Conservation (phyloP, 2,329 filamentous ascomycete species). For the Dactylellina cionopaga region DNA sequence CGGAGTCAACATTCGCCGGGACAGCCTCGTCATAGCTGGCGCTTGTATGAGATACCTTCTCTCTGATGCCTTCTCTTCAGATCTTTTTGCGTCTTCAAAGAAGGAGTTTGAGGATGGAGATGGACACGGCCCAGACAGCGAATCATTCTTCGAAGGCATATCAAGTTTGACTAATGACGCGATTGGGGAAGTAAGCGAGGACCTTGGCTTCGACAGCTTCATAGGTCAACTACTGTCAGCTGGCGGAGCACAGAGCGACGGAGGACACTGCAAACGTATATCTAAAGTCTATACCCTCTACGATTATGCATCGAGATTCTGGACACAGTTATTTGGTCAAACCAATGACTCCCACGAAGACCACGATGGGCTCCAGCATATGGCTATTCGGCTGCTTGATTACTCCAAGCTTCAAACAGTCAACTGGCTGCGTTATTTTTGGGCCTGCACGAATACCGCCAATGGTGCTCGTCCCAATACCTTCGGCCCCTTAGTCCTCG, state of each 20-base stretch:
- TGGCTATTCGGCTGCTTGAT: neutral
- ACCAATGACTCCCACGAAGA: neutral
- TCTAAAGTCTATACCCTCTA: neutral
- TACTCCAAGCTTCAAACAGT: neutral
- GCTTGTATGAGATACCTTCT: slow-evolving; percentile 22
- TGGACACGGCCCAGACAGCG: neutral
- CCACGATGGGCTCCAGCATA: neutral
- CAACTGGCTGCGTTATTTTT: no score
- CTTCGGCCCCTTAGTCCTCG: neutral
- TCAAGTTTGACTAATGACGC: neutral
- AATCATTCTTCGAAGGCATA: neutral
- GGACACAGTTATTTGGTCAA: neutral
- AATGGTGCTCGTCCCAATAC: neutral
- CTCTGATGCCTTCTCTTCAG: neutral
- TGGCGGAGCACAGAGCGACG: neutral
- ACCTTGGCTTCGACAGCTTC: neutral
- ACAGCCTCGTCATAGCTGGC: neutral
- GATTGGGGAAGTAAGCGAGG: neutral
- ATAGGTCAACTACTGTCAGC: neutral
- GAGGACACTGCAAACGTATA: neutral
- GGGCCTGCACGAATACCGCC: neutral
- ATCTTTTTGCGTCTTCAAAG: neutral
- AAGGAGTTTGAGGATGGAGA: neutral
- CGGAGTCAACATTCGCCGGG: neutral
- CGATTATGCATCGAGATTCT: slow-evolving; percentile 23